These are phyloP conservation scores for Trichophaea hybrida DNA, from an alignment of 2,329 filamentous ascomycete species.

Conservation along the genomic window DNA sequence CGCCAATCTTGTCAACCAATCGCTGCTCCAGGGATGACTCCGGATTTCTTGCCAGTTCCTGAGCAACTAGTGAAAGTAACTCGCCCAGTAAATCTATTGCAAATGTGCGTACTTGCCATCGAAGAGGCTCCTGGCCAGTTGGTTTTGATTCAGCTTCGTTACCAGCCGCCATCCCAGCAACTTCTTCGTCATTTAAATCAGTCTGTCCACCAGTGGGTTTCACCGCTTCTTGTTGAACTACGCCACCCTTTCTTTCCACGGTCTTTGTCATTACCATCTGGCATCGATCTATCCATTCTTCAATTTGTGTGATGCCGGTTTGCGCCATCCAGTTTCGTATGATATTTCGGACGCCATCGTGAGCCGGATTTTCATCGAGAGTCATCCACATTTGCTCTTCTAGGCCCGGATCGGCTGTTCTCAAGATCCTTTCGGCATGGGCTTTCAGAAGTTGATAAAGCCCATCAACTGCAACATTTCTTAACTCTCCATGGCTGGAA, in stretches of 20 bases:
- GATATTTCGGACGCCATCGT: constrained; percentile 71
- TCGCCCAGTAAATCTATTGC: constrained; percentile 80
- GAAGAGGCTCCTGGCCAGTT: constrained; percentile 68
- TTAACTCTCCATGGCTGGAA: constrained; percentile 52
- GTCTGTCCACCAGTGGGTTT: constrained; percentile 37
- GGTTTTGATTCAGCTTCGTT: constrained; percentile 42
- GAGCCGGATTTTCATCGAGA: constrained; percentile 60
- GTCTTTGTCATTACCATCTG: constrained; percentile 73
- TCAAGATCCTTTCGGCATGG: constrained; percentile 68
- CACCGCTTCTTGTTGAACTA: constrained; percentile 32
- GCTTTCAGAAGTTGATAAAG: constrained; percentile 92
- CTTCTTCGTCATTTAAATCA: constrained; percentile 92
- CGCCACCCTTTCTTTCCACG: constrained; percentile 50
- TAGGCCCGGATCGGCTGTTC: constrained; percentile 59
- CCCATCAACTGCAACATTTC: constrained; percentile 71
- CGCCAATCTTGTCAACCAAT: constrained; percentile 69
- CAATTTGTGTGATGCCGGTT: constrained; percentile 65
- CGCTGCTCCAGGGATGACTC: constrained; percentile 64
- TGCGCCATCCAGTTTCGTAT: constrained; percentile 89
- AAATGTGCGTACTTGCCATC: constrained; percentile 92
- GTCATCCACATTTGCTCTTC: constrained; percentile 88
- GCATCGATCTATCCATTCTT: constrained; percentile 74
- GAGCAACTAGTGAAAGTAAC: constrained; percentile 62
- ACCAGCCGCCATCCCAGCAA: constrained; percentile 70
- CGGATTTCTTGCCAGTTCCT: constrained; percentile 62